These are phyloP conservation scores for Hemileccinum impolitum DNA, from an alignment of 768 basidiomycete species.

Conservation along the genomic window DNA sequence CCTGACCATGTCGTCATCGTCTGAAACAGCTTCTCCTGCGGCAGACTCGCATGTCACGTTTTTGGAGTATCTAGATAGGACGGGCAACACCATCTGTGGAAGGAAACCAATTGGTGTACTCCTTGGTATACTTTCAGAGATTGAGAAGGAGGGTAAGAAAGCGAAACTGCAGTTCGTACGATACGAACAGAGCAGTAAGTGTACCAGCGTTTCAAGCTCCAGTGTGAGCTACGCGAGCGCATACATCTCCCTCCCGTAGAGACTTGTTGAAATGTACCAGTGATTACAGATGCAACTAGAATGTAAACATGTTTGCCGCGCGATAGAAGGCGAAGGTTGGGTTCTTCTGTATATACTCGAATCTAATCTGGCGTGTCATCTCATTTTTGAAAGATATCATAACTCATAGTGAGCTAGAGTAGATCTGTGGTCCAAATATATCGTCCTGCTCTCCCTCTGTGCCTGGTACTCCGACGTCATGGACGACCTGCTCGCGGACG, in stretches of 20 bases:
- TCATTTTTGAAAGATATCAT: background rate
- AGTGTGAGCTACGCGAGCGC: constrained; percentile 98
- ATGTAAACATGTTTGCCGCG: background rate
- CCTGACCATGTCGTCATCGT: constrained; percentile 53
- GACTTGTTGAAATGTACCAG: constrained; percentile 1
- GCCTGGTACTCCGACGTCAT: constrained; percentile 66
- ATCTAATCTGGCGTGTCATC: background rate
- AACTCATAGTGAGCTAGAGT: constrained; percentile 16
- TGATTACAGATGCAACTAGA: background rate
- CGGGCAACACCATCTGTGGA: constrained; percentile 96
- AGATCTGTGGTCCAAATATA: constrained; percentile 50
- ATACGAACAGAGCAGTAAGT: constrained; percentile 90
- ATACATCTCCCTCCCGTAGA: constrained; percentile 54
- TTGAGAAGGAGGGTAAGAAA: constrained; percentile 43
- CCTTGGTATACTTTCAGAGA: constrained; percentile 64
- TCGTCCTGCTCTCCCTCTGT: constrained; percentile 58
- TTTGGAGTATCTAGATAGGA: constrained; percentile 61
- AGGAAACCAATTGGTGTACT: constrained; percentile 94
- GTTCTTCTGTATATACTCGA: too few species aligned
- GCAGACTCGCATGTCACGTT: constrained; percentile 59
- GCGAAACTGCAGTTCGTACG: constrained; percentile 72
- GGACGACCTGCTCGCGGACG: constrained; percentile 50
- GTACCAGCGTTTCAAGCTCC: constrained; percentile 63
- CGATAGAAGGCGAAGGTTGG: too few species aligned
- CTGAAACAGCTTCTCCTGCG: constrained; percentile 40